These are phyloP conservation scores for Aureobasidium lini DNA, from an alignment of 2,329 filamentous ascomycete genomes.

Conservation along the genomic window DNA sequence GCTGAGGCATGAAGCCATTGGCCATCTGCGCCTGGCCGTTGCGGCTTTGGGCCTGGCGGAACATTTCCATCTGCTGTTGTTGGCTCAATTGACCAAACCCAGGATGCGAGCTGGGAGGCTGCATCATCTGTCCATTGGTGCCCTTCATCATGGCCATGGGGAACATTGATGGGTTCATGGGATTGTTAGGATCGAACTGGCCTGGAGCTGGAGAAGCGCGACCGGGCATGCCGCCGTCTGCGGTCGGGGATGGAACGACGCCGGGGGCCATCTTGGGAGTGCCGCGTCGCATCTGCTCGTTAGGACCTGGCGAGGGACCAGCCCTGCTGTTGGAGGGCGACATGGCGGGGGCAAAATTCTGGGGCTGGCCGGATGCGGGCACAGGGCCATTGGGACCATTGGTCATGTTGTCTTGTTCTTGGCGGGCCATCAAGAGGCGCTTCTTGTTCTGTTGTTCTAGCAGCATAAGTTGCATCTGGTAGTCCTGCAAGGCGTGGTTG, in stretches of 20 bases:
- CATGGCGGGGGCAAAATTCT: slow-evolving; percentile 45
- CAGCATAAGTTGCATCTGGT: slow-evolving; percentile 84
- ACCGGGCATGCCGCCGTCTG: slow-evolving; percentile 59
- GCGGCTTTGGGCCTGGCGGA: slow-evolving; percentile 25
- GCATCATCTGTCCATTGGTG: slow-evolving; percentile 42
- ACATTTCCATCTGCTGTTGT: slow-evolving; percentile 41
- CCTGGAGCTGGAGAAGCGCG: slow-evolving; percentile 55
- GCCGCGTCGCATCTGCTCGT: slow-evolving; percentile 71
- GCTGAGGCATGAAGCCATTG: slow-evolving; percentile 31
- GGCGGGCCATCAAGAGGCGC: slow-evolving; percentile 72
- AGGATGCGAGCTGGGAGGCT: slow-evolving; percentile 61
- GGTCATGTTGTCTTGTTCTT: slow-evolving; percentile 63
- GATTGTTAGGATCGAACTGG: slow-evolving; percentile 42
- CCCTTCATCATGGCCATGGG: slow-evolving; percentile 42
- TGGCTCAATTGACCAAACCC: slow-evolving; percentile 50
- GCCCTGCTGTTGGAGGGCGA: slow-evolving; percentile 61
- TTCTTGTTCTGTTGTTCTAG: slow-evolving; percentile 86
- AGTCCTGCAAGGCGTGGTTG: slow-evolving; percentile 78
- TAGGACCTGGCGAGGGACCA: slow-evolving; percentile 69
- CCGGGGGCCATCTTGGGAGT: slow-evolving; percentile 65
- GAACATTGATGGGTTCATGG: slow-evolving; percentile 29
- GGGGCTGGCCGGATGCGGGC: slow-evolving; percentile 45
- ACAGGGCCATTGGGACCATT: slow-evolving; percentile 40
- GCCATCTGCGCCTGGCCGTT: slow-evolving; percentile 29
- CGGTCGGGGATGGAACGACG: slow-evolving; percentile 63